Percentiles rank a stretch among this genome's conserved stretches.
phyloP scores from a whole-genome alignment of 1,284 basidiomycete genomes.

The Pseudozyma sp. region DNA sequence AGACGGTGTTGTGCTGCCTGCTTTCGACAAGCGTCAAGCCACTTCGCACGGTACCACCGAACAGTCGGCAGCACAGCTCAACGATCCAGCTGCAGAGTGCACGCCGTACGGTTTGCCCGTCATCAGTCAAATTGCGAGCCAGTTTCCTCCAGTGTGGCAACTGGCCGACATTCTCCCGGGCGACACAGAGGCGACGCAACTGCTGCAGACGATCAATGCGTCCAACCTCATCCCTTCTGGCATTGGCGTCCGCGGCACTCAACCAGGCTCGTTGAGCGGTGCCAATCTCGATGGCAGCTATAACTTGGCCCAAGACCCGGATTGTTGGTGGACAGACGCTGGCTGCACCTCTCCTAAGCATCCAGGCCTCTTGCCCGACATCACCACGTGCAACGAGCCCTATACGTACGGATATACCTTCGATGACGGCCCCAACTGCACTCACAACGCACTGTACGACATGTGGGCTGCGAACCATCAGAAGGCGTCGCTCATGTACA shows the following conservation, averaged over 20 bases:
- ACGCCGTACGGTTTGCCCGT: slow-evolving; percentile 38
- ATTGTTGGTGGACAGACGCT: slow-evolving; percentile 59
- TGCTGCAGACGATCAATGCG: slow-evolving; percentile 57
- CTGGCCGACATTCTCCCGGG: slow-evolving; percentile 65
- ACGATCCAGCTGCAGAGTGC: slow-evolving; percentile 29
- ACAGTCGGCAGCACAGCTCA: slow-evolving; percentile 25
- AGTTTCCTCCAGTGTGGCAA: slow-evolving; percentile 63
- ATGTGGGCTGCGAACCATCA: slow-evolving; percentile 70
- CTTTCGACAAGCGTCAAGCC: slow-evolving; percentile 4
- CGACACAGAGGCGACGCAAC: slow-evolving; percentile 67
- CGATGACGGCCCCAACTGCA: slow-evolving; percentile 71
- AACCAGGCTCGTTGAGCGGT: slow-evolving; percentile 10
- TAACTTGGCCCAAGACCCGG: slow-evolving; percentile 39
- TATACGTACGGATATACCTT: slow-evolving; percentile 72
- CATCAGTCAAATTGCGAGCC: slow-evolving; percentile 23
- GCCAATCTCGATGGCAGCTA: slow-evolving; percentile 10
- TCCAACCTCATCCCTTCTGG: slow-evolving; percentile 63
- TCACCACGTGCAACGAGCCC: slow-evolving; percentile 70
- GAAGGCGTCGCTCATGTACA: slow-evolving; percentile 71
- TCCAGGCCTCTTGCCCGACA: slow-evolving; percentile 64
- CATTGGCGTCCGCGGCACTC: slow-evolving; percentile 64
- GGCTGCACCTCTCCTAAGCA: slow-evolving; percentile 61
- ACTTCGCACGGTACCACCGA: slow-evolving; percentile 23
- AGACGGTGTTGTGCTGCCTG: neutral
- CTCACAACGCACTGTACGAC: slow-evolving; percentile 72